Conservation (phyloP, 2,329 filamentous ascomycete species). For the Colletotrichum tropicale region DNA sequence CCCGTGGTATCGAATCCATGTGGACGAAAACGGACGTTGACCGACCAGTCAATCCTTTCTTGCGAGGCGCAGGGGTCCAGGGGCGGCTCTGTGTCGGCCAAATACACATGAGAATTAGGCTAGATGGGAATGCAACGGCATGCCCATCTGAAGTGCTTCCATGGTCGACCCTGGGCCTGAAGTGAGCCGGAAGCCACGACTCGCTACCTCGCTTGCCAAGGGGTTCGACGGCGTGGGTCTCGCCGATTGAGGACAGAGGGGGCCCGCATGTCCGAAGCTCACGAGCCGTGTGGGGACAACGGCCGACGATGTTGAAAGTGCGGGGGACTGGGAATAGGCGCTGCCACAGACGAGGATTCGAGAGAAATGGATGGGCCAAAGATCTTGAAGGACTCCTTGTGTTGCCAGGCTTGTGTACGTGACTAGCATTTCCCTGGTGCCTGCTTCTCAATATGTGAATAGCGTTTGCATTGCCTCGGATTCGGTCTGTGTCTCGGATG, state of each 20-base stretch:
- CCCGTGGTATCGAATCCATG: background rate
- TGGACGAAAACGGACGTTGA: constrained; percentile 10
- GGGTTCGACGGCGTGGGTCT: background rate
- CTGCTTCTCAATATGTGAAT: background rate
- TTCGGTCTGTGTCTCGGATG: background rate
- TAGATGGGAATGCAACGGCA: background rate
- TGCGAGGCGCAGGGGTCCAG: constrained; percentile 8
- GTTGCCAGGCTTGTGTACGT: background rate
- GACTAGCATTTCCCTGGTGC: background rate
- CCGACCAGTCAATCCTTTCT: constrained; percentile 10
- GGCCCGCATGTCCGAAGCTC: background rate
- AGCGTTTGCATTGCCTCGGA: background rate
- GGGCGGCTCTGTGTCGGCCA: constrained; percentile 5
- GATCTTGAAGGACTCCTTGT: background rate
- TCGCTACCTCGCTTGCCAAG: background rate
- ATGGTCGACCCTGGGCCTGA: constrained; percentile 1
- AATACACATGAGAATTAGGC: background rate
- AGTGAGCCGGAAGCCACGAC: background rate
- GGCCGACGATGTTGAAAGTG: background rate
- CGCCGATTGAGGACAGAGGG: background rate
- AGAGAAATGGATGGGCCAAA: background rate
- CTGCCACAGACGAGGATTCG: background rate
- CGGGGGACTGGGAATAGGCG: background rate
- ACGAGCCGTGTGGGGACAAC: background rate
- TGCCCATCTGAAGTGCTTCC: background rate